These are phyloP conservation scores for Circinella umbellata DNA, from an alignment of 371 early-diverging fungal genomes.

Conservation along the genomic window DNA sequence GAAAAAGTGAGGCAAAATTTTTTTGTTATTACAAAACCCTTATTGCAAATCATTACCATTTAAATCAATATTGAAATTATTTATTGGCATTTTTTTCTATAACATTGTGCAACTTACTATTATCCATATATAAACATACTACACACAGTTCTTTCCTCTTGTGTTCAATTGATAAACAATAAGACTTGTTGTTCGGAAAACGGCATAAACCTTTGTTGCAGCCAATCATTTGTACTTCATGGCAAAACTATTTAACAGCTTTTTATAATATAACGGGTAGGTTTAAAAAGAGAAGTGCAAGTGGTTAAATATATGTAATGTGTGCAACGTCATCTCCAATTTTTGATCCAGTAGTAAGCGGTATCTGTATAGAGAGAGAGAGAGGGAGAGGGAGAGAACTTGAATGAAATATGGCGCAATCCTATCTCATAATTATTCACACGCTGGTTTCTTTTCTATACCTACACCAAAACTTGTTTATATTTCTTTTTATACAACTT, in stretches of 20 bases:
- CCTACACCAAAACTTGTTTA: background rate
- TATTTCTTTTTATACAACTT: background rate
- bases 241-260: background rate
- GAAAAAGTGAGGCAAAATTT: no score
- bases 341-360: background rate
- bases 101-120: background rate
- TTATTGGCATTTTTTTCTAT: background rate
- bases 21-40: background rate
- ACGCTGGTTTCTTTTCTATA: constrained; percentile 5
- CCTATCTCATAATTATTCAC: background rate
- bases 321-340: constrained; percentile 4
- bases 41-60: constrained; percentile 6
- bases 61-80: background rate
- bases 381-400: background rate
- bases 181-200: background rate
- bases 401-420: background rate
- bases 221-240: background rate
- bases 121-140: background rate
- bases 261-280: no score
- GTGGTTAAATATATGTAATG: background rate
- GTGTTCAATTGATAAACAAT: constrained; percentile 9
- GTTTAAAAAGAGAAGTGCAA: no score
- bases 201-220: background rate
- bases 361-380: no score
- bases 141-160: background rate